Percentiles rank a stretch among this genome's conserved stretches.
These are phyloP conservation scores for Babesia bovis DNA, from an alignment of 169 alveolate genomes.

Conservation along the genomic window DNA sequence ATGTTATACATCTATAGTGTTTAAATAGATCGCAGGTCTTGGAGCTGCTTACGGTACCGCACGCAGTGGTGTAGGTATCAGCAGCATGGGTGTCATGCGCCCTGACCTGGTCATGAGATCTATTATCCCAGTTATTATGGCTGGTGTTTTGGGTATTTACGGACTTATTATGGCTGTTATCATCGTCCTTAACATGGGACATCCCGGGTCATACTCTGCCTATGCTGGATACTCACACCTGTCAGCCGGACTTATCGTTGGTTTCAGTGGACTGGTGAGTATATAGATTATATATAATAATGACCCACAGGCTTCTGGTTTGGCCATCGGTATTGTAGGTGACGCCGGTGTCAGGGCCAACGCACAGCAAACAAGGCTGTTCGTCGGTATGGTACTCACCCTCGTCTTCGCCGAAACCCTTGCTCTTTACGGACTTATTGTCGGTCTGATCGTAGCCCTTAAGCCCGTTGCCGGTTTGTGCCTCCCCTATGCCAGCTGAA, in stretches of 20 bases:
- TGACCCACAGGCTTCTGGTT: slow-evolving; percentile 93
- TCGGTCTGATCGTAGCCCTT: slow-evolving; percentile 73
- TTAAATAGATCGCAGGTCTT: slow-evolving; percentile 82
- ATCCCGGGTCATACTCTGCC: slow-evolving; percentile 81
- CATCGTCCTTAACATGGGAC: slow-evolving; percentile 71
- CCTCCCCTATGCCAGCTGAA: slow-evolving; percentile 42
- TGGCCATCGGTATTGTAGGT: slow-evolving; percentile 99
- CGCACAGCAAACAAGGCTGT: slow-evolving; percentile 97
- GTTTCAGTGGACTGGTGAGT: slow-evolving; percentile 84
- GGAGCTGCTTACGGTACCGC: slow-evolving; percentile 99
- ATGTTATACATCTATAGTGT: slow-evolving; percentile 17
- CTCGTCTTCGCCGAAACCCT: slow-evolving; percentile 99
- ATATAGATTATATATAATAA: slow-evolving; percentile 27
- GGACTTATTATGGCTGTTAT: slow-evolving; percentile 94
- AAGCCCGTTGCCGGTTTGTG: slow-evolving; percentile 68
- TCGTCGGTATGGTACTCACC: slow-evolving; percentile 98
- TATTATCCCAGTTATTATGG: slow-evolving; percentile 99
- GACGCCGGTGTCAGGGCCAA: slow-evolving; percentile 99
- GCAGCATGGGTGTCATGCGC: slow-evolving; percentile 99
- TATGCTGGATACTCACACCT: slow-evolving; percentile 94
- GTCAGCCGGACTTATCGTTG: slow-evolving; percentile 94
- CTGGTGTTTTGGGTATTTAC: slow-evolving; percentile 98
- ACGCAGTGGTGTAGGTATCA: slow-evolving; percentile 98
- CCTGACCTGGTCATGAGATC: slow-evolving; percentile 99
- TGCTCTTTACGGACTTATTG: slow-evolving; percentile 93